Evolutionary conservation across 2,329 filamentous ascomycete species (phyloP).

Genomic region (Hawksworthiomyces lignivorus): DNA sequence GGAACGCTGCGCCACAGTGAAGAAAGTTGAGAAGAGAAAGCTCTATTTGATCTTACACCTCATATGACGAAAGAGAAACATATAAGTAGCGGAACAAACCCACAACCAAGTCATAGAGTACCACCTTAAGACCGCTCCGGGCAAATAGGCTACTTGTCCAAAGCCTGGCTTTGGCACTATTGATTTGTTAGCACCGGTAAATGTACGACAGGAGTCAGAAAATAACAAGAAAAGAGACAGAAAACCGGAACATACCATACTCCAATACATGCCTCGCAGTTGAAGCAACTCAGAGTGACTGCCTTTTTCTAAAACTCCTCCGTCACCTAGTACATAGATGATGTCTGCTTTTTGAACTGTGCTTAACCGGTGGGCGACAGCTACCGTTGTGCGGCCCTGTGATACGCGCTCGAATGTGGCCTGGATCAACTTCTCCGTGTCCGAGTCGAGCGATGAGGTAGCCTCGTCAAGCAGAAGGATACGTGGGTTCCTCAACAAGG

Average conservation of each 20-base stretch:
- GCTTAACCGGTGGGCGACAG: slow-evolving; percentile 63
- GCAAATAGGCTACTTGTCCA: slow-evolving; percentile 39
- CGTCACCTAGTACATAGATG: slow-evolving; percentile 71
- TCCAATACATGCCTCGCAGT: slow-evolving; percentile 47
- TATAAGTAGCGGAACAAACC: too few species aligned
- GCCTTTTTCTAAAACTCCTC: slow-evolving; percentile 48
- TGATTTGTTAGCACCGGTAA: background rate
- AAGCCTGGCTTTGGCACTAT: slow-evolving; percentile 52
- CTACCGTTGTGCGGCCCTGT: slow-evolving; percentile 56
- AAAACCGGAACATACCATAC: slow-evolving; percentile 41
- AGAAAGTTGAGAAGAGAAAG: too few species aligned
- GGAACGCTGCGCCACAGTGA: too few species aligned
- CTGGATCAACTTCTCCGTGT: slow-evolving; percentile 55
- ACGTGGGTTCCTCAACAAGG: slow-evolving; percentile 42
- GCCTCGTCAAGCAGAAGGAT: slow-evolving; percentile 53
- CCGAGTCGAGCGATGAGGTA: slow-evolving; percentile 51
- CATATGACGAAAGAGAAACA: too few species aligned
- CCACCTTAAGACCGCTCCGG: too few species aligned
- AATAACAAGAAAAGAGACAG: slow-evolving; percentile 2
- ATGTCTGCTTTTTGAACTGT: slow-evolving; percentile 15
- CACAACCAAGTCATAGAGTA: too few species aligned
- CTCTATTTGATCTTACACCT: too few species aligned
- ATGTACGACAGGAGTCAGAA: too few species aligned
- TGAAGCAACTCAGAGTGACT: slow-evolving; percentile 43
- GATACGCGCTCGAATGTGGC: slow-evolving; percentile 57